Percentiles rank a stretch among this genome's conserved stretches.
Conservation (phyloP, 2,329 filamentous ascomycete genomes). For the Podosphaera fusca region DNA sequence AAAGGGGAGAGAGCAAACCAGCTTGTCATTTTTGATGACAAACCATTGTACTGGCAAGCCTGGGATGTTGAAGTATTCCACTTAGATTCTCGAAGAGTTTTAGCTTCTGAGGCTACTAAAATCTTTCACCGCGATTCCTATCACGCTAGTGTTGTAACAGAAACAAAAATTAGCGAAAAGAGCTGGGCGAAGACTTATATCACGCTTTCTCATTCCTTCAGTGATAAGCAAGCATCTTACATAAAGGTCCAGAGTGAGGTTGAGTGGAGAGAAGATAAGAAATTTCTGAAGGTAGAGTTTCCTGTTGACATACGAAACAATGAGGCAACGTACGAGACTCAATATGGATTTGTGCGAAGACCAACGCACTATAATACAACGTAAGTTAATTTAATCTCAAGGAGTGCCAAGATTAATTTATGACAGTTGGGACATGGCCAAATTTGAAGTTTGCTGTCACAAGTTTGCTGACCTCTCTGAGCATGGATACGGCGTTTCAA, state of each 20-base stretch:
- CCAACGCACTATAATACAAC: constrained; percentile 96
- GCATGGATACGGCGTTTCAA: constrained; percentile 68
- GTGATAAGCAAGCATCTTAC: constrained; percentile 35
- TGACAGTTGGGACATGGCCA: constrained; percentile 74
- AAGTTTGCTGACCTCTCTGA: constrained; percentile 85
- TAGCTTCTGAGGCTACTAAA: constrained; percentile 42
- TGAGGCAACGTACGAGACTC: constrained; percentile 85
- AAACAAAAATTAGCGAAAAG: constrained; percentile 67
- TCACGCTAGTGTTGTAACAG: constrained; percentile 59
- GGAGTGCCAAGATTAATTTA: constrained; percentile 7
- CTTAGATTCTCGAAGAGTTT: constrained; percentile 60
- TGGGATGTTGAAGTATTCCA: constrained; percentile 98
- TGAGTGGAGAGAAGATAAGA: constrained; percentile 95
- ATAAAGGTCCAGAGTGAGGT: constrained; percentile 67
- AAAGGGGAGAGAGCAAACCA: constrained; percentile 62
- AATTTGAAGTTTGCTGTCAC: constrained; percentile 91
- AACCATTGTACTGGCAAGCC: constrained; percentile 89
- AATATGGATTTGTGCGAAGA: constrained; percentile 68
- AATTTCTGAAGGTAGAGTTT: constrained; percentile 97
- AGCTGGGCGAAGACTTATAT: constrained; percentile 77
- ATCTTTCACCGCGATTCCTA: constrained; percentile 52
- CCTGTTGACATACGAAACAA: constrained; percentile 78
- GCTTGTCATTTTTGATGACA: constrained; percentile 88
- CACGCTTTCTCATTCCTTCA: constrained; percentile 46
- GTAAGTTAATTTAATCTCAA: constrained; percentile 18